Evolutionary conservation across 2,329 filamentous ascomycete genomes (phyloP).

Genomic region (Lachnellula cervina): DNA sequence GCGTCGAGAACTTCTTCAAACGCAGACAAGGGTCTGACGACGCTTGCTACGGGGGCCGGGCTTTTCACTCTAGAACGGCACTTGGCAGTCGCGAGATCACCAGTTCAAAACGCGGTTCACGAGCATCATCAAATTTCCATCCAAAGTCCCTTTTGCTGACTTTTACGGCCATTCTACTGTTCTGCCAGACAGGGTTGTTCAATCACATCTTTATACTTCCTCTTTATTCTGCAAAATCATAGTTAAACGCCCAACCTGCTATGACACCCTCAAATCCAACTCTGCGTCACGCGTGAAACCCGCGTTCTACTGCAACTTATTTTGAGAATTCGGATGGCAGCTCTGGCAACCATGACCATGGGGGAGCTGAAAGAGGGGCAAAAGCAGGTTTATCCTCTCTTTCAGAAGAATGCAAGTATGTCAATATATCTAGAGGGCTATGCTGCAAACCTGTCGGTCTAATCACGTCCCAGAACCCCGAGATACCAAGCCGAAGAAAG

Average conservation of each 20-base stretch:
- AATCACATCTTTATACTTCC: neutral
- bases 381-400: constrained; percentile 29
- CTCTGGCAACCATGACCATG: constrained; percentile 26
- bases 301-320: constrained; percentile 14
- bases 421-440: neutral
- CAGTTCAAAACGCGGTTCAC: constrained; percentile 12
- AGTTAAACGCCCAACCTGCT: neutral
- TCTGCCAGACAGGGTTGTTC: neutral
- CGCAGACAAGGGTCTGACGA: constrained; percentile 9
- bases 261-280: constrained; percentile 6
- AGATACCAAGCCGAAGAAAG: neutral
- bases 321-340: constrained; percentile 24
- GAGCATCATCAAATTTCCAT: neutral
- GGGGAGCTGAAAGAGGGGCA: constrained; percentile 25
- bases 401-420: constrained; percentile 29
- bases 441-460: neutral
- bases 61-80: neutral
- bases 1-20: constrained; percentile 9
- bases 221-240: neutral
- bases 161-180: neutral
- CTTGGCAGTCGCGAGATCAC: neutral
- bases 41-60: constrained; percentile 17
- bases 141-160: neutral
- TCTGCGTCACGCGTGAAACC: constrained; percentile 23
- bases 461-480: neutral